Evolutionary conservation across 2,329 filamentous ascomycete genomes (phyloP).

Genomic region (Fusarium chaquense): DNA sequence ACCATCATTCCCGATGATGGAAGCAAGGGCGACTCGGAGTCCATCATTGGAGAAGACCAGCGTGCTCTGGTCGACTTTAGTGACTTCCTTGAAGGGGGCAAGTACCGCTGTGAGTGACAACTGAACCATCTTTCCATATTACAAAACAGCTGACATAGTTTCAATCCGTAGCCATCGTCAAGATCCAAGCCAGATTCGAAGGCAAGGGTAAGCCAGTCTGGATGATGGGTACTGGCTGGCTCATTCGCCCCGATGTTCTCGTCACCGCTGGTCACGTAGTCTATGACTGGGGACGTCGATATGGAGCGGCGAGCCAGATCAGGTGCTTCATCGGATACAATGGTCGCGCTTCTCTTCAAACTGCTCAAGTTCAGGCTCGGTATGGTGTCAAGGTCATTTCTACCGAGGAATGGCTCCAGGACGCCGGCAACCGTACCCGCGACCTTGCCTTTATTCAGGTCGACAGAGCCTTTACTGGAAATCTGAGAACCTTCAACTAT

Average conservation of each 20-base stretch:
- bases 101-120: conserved; percentile 31
- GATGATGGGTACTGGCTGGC: conserved; percentile 44
- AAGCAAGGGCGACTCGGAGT: conserved; percentile 8
- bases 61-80: conserved; percentile 14
- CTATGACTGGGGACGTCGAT: conserved; percentile 43
- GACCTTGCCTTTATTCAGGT: conserved; percentile 48
- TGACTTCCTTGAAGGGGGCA: conserved; percentile 30
- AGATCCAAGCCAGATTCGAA: conserved; percentile 36
- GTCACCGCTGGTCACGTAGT: conserved; percentile 40
- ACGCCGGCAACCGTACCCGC: conserved; percentile 21
- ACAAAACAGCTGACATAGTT: not conserved
- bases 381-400: conserved; percentile 28
- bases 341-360: conserved; percentile 34
- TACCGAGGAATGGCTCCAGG: conserved; percentile 43
- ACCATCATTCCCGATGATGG: conserved; percentile 25
- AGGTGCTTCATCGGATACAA: conserved; percentile 52
- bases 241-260: conserved; percentile 34
- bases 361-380: not conserved
- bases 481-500: conserved; percentile 43
- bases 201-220: conserved; percentile 28
- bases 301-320: conserved; percentile 44
- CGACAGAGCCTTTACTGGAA: conserved; percentile 27
- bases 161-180: conserved; percentile 20
- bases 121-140: not conserved
- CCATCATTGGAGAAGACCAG: conserved; percentile 26